Percentiles rank a stretch among this genome's conserved stretches.
Conservation (phyloP, 768 basidiomycete genomes). For the Boletus fagicola region DNA sequence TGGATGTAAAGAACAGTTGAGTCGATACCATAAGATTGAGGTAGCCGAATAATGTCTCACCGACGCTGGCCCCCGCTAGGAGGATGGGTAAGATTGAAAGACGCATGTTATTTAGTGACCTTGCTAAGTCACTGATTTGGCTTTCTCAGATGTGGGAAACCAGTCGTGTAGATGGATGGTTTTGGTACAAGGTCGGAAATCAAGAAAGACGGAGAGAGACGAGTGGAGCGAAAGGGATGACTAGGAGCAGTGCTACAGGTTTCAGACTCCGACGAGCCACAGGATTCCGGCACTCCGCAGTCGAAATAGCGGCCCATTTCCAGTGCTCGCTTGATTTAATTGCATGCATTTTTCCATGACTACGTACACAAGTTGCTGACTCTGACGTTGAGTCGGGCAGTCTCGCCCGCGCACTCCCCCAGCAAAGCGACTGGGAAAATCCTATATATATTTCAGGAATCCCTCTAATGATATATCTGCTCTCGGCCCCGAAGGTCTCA, state of each 20-base stretch:
- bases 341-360: neutral
- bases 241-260: neutral
- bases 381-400: neutral
- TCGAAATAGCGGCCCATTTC: neutral
- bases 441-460: neutral
- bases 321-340: neutral
- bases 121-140: neutral
- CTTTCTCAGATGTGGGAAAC: neutral
- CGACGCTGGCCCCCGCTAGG: slow-evolving; percentile 36
- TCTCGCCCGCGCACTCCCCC: neutral
- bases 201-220: neutral
- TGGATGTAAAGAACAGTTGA: slow-evolving; percentile 4
- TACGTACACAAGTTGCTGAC: neutral
- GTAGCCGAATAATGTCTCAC: slow-evolving; percentile 19
- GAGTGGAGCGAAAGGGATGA: neutral
- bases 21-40: neutral
- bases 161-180: neutral
- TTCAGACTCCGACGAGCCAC: slow-evolving; percentile 26
- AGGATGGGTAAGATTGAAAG: slow-evolving; percentile 38
- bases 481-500: neutral
- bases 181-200: neutral
- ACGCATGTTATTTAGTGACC: slow-evolving; percentile 32
- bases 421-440: neutral
- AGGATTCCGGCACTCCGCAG: slow-evolving; percentile 6
- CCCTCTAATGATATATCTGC: neutral